A percentile compares a stretch with the other conserved stretches of the same genome.
Conservation (phyloP, 1,284 basidiomycete species). For the Ceraceosorus guamensis region DNA sequence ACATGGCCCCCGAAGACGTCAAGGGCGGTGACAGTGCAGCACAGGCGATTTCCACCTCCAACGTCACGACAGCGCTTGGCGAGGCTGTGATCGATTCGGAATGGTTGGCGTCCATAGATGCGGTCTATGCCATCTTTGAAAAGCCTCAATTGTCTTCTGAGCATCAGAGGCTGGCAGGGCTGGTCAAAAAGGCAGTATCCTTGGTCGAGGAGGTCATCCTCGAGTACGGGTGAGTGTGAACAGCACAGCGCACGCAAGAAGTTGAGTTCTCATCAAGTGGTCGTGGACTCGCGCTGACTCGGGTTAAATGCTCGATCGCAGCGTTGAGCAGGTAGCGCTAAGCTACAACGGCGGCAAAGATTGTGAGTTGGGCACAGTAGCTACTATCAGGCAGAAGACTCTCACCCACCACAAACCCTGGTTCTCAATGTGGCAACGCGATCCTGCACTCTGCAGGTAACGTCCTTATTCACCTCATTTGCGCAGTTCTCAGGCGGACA, state of each 20-base stretch:
- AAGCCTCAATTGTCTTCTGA: slow-evolving; percentile 2
- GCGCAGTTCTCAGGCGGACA: slow-evolving; percentile 54
- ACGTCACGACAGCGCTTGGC: too few relatives aligned
- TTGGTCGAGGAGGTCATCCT: slow-evolving; percentile 35
- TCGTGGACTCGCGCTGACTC: neutral
- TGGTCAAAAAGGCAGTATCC: slow-evolving; percentile 24
- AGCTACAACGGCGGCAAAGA: slow-evolving; percentile 99
- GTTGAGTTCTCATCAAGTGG: neutral
- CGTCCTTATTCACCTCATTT: slow-evolving; percentile 82
- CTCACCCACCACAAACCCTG: neutral
- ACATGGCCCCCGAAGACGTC: too few relatives aligned
- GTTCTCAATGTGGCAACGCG: neutral
- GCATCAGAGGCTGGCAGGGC: slow-evolving; percentile 20
- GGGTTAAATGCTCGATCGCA: slow-evolving; percentile 52
- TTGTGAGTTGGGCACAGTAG: slow-evolving; percentile 46
- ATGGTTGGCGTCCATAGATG: slow-evolving; percentile 42
- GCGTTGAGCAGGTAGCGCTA: slow-evolving; percentile 54
- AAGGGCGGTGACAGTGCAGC: too few relatives aligned
- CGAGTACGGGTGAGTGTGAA: slow-evolving; percentile 22
- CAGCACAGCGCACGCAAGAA: neutral
- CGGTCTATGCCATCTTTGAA: slow-evolving; percentile 39
- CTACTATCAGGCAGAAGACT: too few relatives aligned
- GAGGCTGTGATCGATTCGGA: too few relatives aligned
- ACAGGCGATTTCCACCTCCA: too few relatives aligned
- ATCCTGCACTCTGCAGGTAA: slow-evolving; percentile 55